Percentiles rank a stretch among this genome's conserved stretches.
Conservation (phyloP, 129 eudicot genomes). For the Oenanthe sinensis region DNA sequence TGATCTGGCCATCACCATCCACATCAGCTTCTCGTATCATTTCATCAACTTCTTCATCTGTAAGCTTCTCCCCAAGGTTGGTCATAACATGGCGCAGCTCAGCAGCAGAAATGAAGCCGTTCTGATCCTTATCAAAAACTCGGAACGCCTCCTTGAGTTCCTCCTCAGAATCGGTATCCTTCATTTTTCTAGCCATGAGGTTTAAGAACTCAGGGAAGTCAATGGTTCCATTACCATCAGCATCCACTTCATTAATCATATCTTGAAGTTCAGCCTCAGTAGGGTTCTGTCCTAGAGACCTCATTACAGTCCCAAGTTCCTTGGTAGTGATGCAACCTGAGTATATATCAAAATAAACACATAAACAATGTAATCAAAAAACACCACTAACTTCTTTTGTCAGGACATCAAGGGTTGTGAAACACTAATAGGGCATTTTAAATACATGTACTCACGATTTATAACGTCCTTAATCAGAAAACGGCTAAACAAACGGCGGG, state of each 20-base stretch:
- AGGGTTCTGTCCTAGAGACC: constrained; percentile 3
- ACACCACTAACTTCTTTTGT: neutral
- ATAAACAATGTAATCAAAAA: neutral
- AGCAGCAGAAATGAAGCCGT: too few species aligned
- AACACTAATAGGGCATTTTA: neutral
- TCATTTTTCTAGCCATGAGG: neutral
- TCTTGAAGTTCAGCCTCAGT: neutral
- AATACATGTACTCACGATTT: too few species aligned
- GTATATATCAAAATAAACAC: neutral
- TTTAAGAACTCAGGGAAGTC: neutral
- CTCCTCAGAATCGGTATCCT: neutral
- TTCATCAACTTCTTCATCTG: too few species aligned
- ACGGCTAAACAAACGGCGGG: neutral
- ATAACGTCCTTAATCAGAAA: too few species aligned
- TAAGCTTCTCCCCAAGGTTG: too few species aligned
- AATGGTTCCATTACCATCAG: constrained; percentile 3
- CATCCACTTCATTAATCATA: constrained; percentile 4
- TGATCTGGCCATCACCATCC: too few species aligned
- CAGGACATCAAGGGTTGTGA: neutral
- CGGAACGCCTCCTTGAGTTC: neutral
- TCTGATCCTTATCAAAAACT: neutral
- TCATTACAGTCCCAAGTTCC: constrained; percentile 5
- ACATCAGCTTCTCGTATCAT: too few species aligned
- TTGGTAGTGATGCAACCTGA: constrained; percentile 6
- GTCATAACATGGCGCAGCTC: too few species aligned